These are phyloP conservation scores for Pseudocercospora macadamiae DNA, from an alignment of 2,329 filamentous ascomycete genomes.

Conservation along the genomic window DNA sequence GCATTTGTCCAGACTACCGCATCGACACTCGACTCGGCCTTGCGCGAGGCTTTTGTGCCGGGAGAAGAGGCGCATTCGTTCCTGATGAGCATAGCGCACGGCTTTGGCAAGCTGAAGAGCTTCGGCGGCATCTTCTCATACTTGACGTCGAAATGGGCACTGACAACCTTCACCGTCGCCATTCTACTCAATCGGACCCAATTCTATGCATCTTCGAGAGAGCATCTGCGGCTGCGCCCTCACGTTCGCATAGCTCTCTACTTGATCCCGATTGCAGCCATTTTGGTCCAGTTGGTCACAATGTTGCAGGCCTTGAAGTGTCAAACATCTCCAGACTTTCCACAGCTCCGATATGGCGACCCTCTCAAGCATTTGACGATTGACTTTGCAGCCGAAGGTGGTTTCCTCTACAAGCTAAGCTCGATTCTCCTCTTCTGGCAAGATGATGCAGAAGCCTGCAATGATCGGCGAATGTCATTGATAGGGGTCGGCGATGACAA, in stretches of 20 bases:
- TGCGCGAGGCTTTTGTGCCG: slow-evolving; percentile 31
- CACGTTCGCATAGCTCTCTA: slow-evolving; percentile 71
- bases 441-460: slow-evolving; percentile 73
- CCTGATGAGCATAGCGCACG: slow-evolving; percentile 31
- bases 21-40: slow-evolving; percentile 34
- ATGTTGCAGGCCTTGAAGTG: slow-evolving; percentile 87
- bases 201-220: slow-evolving; percentile 87
- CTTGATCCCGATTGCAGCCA: slow-evolving; percentile 69
- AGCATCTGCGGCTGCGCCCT: slow-evolving; percentile 76
- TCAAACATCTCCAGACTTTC: slow-evolving; percentile 66
- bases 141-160: slow-evolving; percentile 86
- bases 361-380: slow-evolving; percentile 46
- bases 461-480: slow-evolving; percentile 72
- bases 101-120: slow-evolving; percentile 53
- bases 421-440: slow-evolving; percentile 74
- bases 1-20: slow-evolving; percentile 49
- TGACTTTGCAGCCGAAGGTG: slow-evolving; percentile 61
- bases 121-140: slow-evolving; percentile 89
- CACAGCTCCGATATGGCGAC: slow-evolving; percentile 51
- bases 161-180: slow-evolving; percentile 83
- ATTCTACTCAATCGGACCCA: slow-evolving; percentile 88
- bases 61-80: slow-evolving; percentile 30
- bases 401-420: slow-evolving; percentile 71
- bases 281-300: slow-evolving; percentile 67
- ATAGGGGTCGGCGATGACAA: slow-evolving; percentile 50